These are phyloP conservation scores for Emergomyces pasteurianus DNA, from an alignment of 2,329 filamentous ascomycete species.

Conservation along the genomic window DNA sequence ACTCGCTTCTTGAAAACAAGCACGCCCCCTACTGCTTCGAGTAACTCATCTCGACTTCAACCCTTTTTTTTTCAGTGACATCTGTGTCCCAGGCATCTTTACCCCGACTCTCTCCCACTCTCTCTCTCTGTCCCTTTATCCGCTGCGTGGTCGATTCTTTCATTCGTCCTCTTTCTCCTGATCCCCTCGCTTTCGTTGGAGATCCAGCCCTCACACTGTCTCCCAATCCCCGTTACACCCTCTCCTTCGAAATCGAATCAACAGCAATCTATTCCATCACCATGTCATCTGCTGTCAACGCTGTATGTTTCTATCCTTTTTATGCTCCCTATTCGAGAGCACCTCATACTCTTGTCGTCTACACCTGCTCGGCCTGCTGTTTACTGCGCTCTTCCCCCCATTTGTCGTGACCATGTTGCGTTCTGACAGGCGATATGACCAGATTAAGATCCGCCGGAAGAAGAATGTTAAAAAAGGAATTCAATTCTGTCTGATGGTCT, in stretches of 20 bases:
- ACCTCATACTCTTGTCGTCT: not conserved
- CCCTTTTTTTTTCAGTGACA: constrained; percentile 3
- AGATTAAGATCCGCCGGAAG: constrained; percentile 98
- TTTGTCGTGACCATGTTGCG: constrained; percentile 4
- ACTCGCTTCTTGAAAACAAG: not conserved
- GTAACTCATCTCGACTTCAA: constrained; percentile 1
- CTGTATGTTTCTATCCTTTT: constrained; percentile 29
- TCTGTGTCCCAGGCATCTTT: constrained; percentile 8
- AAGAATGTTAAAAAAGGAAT: constrained; percentile 99
- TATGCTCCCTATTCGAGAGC: not conserved
- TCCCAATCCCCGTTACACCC: constrained; percentile 8
- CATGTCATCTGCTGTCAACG: constrained; percentile 27
- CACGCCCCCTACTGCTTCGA: constrained; percentile 1
- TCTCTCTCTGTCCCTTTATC: constrained; percentile 9
- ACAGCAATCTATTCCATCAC: not conserved
- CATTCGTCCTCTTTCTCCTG: constrained; percentile 12
- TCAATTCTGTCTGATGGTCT: constrained; percentile 99
- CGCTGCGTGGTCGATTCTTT: constrained; percentile 12
- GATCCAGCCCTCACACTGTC: constrained; percentile 6
- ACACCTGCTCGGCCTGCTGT: not conserved
- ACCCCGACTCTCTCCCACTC: constrained; percentile 5
- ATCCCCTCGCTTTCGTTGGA: constrained; percentile 9
- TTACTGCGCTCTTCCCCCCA: not conserved
- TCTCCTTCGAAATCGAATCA: constrained; percentile 1
- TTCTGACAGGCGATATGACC: constrained; percentile 12